These are phyloP conservation scores for Boletus insuetus DNA, from an alignment of 768 basidiomycete species.

Conservation along the genomic window DNA sequence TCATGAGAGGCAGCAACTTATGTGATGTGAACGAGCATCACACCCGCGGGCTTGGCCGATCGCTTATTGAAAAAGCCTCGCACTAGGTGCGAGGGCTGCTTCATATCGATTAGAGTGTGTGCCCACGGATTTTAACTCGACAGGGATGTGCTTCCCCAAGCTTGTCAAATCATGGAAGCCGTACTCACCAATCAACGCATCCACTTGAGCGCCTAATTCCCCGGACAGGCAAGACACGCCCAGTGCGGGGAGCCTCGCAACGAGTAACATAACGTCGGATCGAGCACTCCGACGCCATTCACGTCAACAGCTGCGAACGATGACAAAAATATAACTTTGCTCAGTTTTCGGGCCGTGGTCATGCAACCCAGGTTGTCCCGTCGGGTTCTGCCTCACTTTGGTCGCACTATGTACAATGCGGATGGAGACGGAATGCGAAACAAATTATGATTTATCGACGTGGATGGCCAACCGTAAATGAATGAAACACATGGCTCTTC, in stretches of 20 bases:
- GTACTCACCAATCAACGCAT: not conserved
- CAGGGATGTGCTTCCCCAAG: conserved; percentile 3
- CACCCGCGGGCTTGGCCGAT: conserved; percentile 18
- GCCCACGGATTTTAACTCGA: conserved; percentile 17
- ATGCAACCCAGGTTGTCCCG: not conserved
- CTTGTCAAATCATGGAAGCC: conserved; percentile 16
- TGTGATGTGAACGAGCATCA: conserved; percentile 2
- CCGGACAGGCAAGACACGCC: conserved; percentile 17
- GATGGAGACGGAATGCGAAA: conserved; percentile 16
- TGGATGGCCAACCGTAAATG: conserved; percentile 14
- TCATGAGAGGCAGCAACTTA: conserved; percentile 3
- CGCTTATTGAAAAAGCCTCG: conserved; percentile 18
- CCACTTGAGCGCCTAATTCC: conserved; percentile 16
- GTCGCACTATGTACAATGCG: conserved; percentile 5
- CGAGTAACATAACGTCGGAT: conserved; percentile 4
- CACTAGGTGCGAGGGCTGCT: conserved; percentile 11
- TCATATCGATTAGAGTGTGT: conserved; percentile 8
- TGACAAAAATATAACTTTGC: not conserved
- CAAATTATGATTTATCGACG: conserved; percentile 5
- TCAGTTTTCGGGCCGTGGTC: not conserved
- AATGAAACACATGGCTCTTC: conserved; percentile 1
- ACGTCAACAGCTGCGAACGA: conserved; percentile 3
- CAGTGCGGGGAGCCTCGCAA: not conserved
- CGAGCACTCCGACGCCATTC: conserved; percentile 8
- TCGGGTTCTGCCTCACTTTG: conserved; percentile 9